Conservation (phyloP, 768 basidiomycete genomes). For the Boletus subcaerulescens region DNA sequence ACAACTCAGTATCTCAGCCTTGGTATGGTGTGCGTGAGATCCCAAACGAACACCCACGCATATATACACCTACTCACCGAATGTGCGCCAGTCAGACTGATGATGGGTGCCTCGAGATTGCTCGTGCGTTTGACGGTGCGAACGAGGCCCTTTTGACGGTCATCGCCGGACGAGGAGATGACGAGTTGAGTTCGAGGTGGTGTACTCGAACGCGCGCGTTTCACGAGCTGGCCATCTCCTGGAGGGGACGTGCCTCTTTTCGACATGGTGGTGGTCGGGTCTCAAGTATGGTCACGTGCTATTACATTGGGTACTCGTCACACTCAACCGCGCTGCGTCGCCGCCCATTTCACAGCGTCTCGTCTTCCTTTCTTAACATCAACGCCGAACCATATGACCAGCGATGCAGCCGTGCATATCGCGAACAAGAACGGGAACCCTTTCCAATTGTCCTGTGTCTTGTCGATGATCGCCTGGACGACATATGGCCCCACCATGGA, state of each 20-base stretch:
- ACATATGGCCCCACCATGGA: slow-evolving; percentile 87
- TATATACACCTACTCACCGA: slow-evolving; percentile 48
- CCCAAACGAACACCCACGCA: neutral
- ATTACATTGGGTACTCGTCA: too few species aligned
- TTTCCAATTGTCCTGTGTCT: slow-evolving; percentile 70
- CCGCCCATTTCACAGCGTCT: slow-evolving; percentile 61
- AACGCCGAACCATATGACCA: slow-evolving; percentile 76
- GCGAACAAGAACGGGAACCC: slow-evolving; percentile 85
- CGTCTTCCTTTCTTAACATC: slow-evolving; percentile 60
- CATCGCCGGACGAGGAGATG: slow-evolving; percentile 73
- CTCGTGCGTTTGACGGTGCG: slow-evolving; percentile 90
- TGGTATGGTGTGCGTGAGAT: neutral
- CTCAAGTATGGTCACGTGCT: neutral
- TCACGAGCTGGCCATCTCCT: slow-evolving; percentile 51
- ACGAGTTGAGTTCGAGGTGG: slow-evolving; percentile 64
- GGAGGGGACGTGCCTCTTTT: slow-evolving; percentile 67
- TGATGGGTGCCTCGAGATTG: slow-evolving; percentile 89
- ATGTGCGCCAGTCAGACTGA: slow-evolving; percentile 86
- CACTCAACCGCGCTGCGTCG: slow-evolving; percentile 18
- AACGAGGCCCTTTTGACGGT: slow-evolving; percentile 74
- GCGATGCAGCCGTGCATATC: slow-evolving; percentile 58
- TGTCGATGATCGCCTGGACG: slow-evolving; percentile 78
- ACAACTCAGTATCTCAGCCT: slow-evolving; percentile 89
- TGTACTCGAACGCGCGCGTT: slow-evolving; percentile 53
- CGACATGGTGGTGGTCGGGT: slow-evolving; percentile 49